phyloP scores from a whole-genome alignment of 2,329 filamentous ascomycete species.

The Aspergillus sp. region DNA sequence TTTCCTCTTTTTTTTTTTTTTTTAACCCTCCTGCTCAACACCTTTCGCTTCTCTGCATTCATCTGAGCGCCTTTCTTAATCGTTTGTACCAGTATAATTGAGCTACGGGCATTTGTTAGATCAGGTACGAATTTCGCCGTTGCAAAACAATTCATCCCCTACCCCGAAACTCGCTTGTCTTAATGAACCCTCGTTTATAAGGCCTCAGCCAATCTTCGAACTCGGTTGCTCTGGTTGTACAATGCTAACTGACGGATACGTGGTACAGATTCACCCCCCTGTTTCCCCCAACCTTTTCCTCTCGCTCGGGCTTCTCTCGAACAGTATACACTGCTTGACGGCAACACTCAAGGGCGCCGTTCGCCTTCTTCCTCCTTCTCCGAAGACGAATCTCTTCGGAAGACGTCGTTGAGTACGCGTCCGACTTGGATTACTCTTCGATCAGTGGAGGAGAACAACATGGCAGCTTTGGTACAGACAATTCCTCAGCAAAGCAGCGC shows the following conservation, averaged over 20 bases:
- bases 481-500: conserved; percentile 74
- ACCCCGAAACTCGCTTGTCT: conserved; percentile 6
- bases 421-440: conserved; percentile 18
- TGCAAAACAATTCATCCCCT: conserved; percentile 5
- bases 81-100: conserved; percentile 34
- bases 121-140: conserved; percentile 26
- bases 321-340: conserved; percentile 14
- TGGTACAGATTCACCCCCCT: conserved; percentile 22
- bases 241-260: conserved; percentile 27
- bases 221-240: conserved; percentile 16
- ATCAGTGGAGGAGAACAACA: conserved; percentile 49
- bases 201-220: conserved; percentile 14
- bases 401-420: conserved; percentile 24
- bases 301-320: conserved; percentile 19
- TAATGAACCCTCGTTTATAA: conserved; percentile 10
- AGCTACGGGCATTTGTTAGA: conserved; percentile 28
- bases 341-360: conserved; percentile 8
- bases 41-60: conserved; percentile 24
- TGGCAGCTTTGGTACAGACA: conserved; percentile 83
- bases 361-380: conserved; percentile 3
- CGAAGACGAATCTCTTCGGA: conserved; percentile 7
- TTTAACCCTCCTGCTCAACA: conserved; percentile 15
- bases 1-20: conserved; percentile 20
- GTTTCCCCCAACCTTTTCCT: conserved; percentile 20
- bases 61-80: conserved; percentile 25